These are phyloP conservation scores for Hypsizygus marmoreus DNA, from an alignment of 768 basidiomycete species.

Conservation along the genomic window DNA sequence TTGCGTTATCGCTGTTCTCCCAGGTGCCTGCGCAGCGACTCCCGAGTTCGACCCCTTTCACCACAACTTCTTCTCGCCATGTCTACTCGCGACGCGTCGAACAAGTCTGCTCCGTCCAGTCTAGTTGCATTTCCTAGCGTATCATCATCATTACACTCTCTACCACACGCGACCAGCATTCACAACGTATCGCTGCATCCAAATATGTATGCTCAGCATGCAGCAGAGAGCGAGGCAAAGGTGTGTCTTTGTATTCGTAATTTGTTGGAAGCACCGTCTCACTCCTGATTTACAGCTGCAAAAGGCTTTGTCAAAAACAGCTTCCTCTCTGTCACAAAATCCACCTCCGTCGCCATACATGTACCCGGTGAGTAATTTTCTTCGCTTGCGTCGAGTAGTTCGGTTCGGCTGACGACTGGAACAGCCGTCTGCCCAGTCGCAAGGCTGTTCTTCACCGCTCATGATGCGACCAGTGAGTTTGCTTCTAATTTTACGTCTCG, in stretches of 20 bases:
- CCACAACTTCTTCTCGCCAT: too few species aligned
- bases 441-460: conserved; percentile 45
- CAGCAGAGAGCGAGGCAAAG: conserved; percentile 77
- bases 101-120: conserved; percentile 44
- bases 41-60: conserved; percentile 12
- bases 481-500: conserved; percentile 3
- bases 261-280: not conserved
- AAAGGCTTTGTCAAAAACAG: conserved; percentile 62
- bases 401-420: conserved; percentile 12
- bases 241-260: conserved; percentile 34
- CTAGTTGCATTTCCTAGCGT: conserved; percentile 76
- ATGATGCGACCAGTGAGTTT: conserved; percentile 60
- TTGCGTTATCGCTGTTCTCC: conserved; percentile 18
- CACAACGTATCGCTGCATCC: conserved; percentile 67
- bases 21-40: conserved; percentile 14
- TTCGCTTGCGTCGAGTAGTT: not conserved
- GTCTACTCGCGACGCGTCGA: conserved; percentile 36
- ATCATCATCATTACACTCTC: conserved; percentile 63
- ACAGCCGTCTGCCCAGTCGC: conserved; percentile 37
- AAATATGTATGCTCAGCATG: conserved; percentile 66
- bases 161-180: conserved; percentile 74
- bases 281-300: conserved; percentile 45
- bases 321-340: conserved; percentile 37
- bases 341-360: conserved; percentile 32
- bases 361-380: conserved; percentile 38